These are phyloP conservation scores for Pochonia chlamydosporia DNA, from an alignment of 2,329 filamentous ascomycete genomes.

Conservation along the genomic window DNA sequence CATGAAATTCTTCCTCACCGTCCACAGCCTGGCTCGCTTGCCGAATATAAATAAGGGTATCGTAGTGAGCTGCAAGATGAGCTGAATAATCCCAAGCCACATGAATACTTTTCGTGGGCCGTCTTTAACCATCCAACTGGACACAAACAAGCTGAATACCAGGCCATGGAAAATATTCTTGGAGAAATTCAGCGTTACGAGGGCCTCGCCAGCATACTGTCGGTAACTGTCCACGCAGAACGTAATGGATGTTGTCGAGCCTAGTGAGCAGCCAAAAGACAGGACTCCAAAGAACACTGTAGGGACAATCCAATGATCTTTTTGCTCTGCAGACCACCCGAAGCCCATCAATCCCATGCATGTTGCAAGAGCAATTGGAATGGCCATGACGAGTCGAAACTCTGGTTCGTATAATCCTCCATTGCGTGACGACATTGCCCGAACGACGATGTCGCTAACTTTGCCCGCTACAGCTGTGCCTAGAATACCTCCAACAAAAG, in stretches of 20 bases:
- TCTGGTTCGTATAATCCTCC: constrained; percentile 93
- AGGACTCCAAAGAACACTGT: constrained; percentile 90
- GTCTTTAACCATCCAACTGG: constrained; percentile 70
- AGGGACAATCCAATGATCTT: constrained; percentile 81
- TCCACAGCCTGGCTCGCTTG: constrained; percentile 92
- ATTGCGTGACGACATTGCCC: constrained; percentile 74
- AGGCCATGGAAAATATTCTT: constrained; percentile 93
- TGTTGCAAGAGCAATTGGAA: constrained; percentile 72
- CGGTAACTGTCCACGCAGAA: constrained; percentile 92
- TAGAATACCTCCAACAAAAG: constrained; percentile 81
- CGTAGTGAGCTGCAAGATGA: constrained; percentile 65
- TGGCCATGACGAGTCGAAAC: constrained; percentile 82
- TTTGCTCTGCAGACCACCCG: constrained; percentile 76
- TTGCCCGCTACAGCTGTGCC: constrained; percentile 87
- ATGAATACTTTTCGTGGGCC: constrained; percentile 76
- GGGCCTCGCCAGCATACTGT: constrained; percentile 86
- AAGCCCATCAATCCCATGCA: constrained; percentile 88
- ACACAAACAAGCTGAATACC: constrained; percentile 83
- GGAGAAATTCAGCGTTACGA: constrained; percentile 89
- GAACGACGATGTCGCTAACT: constrained; percentile 79
- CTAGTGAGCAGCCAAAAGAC: constrained; percentile 86
- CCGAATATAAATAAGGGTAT: constrained; percentile 94
- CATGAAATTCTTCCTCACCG: constrained; percentile 78
- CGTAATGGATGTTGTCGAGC: constrained; percentile 85
- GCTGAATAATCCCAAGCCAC: constrained; percentile 79